Base-by-base conservation (phyloP, 2,329 filamentous ascomycete species). In the Nakataea oryzae region DNA sequence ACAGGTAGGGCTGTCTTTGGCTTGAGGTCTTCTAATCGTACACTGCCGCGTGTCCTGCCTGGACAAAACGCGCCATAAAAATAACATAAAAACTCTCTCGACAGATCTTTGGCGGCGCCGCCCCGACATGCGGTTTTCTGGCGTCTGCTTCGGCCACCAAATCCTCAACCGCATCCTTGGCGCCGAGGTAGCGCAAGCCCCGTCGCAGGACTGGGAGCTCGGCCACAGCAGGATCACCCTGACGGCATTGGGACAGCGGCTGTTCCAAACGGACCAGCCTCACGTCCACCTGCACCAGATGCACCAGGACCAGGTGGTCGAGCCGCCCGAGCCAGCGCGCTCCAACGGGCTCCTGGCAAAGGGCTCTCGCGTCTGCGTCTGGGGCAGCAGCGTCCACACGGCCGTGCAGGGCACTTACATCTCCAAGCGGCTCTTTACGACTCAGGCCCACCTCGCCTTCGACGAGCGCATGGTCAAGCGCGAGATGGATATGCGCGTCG, bases 61-160 rank as follows among this genome's bases (percentile, higher is more conserved):
- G 1, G 4, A 13, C 3, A 41, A 21, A 41, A 85, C 83, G 0
- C 76, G 79, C 60, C 12, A 41, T 17, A 41, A 2, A 77, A 80
- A 27, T 13, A 29, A 47, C 11, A 47, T 47, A 47, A 11, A 47
- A 47, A 11, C 41, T 47, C 21, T 47, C 41, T 47, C 11, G 11
- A 47, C n/a, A 78, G 78, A 79, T 34, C 67, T 85, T 4, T 86
- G 81, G 81, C 86, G 66, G 67, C 66, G 2, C 67, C 75, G 7
- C 62, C 65, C 56, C 78, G 89, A 85, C 0, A 83, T 95, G 11
- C 82, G 86, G 47, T 74, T 93, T 21, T 79, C 96, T 21, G 91
- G 91, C 14, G 81, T 95, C 21, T 96, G 91, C 74, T 96, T 93
- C 72, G 91, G 91, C 7, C 91, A 96, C 72, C 91, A 96, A 76